Evolutionary conservation across 139 green algal genomes (phyloP).

Genomic region (Volvox reticuliferus): DNA sequence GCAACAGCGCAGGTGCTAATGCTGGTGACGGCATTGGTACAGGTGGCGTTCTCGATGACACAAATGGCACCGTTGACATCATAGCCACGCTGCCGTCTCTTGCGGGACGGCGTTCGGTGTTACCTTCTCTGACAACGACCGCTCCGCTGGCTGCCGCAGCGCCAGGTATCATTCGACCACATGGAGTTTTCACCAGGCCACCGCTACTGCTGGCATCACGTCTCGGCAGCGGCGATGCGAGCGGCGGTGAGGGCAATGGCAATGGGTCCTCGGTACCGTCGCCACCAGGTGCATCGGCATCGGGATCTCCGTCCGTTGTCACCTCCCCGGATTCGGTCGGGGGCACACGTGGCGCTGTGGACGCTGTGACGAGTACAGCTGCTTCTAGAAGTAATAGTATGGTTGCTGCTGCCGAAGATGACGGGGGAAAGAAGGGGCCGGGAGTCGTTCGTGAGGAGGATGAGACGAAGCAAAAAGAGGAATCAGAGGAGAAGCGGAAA

Average conservation of each 20-base stretch:
- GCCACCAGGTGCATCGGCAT: neutral
- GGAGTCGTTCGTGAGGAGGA: too few species aligned
- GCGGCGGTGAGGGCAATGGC: neutral
- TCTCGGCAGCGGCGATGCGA: neutral
- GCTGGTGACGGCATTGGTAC: neutral
- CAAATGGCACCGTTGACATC: neutral
- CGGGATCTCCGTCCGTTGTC: neutral
- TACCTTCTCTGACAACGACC: neutral
- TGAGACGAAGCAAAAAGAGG: too few species aligned
- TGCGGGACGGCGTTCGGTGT: neutral
- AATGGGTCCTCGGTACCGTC: neutral
- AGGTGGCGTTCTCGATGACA: too few species aligned
- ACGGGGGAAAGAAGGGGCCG: too few species aligned
- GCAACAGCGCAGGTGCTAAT: neutral
- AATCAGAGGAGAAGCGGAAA: neutral
- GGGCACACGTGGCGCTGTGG: neutral
- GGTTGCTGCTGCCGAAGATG: too few species aligned
- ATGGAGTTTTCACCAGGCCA: neutral
- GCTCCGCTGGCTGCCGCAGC: too few species aligned
- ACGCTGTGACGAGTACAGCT: too few species aligned
- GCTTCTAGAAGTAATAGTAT: neutral
- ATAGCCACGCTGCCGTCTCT: neutral
- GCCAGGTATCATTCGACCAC: too few species aligned
- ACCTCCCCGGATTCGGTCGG: neutral
- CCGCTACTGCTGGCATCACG: neutral